Evolutionary conservation across 169 alveolate species (phyloP), one percentile per base, ranked within the genome.

Genomic region (Eimeria tenella): DNA sequence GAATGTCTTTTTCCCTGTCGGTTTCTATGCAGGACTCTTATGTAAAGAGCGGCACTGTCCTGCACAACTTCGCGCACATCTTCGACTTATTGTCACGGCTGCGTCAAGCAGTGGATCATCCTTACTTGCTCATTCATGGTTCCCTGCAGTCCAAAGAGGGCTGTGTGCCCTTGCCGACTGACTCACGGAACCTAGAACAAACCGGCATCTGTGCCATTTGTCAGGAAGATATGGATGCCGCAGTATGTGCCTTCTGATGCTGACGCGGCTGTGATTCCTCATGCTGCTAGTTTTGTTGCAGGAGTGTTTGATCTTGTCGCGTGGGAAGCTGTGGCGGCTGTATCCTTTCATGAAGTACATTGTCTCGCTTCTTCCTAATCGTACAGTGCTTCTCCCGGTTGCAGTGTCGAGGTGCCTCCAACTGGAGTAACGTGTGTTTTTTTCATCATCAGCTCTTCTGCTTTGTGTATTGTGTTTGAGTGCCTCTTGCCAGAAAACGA

Each of bases 81-180:
- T 98, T 98, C 93, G 98, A 97, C 90, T 86, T 98, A 75, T 94
- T 98, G 55, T 96, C 98, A 92, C 96, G 99, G 65, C 96, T 97
- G 63, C 96, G 99, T 21, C 98, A 97, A 94, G 99, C 99, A 13
- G 99, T 98, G 23, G 98, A 97, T 81, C 99, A 98, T 73, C 99
- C 99, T 4, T 97, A 97, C 83, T 95, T 98, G 92, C 97, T 97
- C 81, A 93, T 97, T 23, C 97, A 97, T 90, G 98, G 99, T 17
- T 96, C 97, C 58, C 94, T 96, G 17, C 94, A 94, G 86, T 93
- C 96, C 50, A 79, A 94, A 49, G 97, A 96, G 74, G 97, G 96
- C 31, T 84, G 92, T 52, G 86, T 94, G 19, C 96, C 93, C 74
- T 95, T 95, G 68, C 95, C 94, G 55, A 91, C 95, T 55, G 96